These are phyloP conservation scores for Cladosporium austrohemisphaericum DNA, from an alignment of 2,329 filamentous ascomycete genomes.

Conservation along the genomic window DNA sequence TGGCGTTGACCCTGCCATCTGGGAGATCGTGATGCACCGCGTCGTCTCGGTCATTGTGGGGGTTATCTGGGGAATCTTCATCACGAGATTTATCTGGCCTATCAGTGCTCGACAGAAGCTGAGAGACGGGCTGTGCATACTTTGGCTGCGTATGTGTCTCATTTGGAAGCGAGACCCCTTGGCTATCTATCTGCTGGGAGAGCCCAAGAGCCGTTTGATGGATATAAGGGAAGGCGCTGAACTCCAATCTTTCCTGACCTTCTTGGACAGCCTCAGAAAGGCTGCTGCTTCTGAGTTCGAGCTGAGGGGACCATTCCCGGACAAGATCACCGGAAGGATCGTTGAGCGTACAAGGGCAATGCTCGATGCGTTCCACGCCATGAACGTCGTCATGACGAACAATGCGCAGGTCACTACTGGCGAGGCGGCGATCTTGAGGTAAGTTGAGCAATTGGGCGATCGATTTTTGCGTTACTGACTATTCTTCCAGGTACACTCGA, in stretches of 20 bases:
- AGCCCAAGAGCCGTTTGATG: slow-evolving; percentile 60
- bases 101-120: slow-evolving; percentile 86
- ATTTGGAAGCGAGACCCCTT: slow-evolving; percentile 95
- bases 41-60: slow-evolving; percentile 81
- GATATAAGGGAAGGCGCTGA: slow-evolving; percentile 82
- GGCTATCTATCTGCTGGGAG: slow-evolving; percentile 57
- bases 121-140: slow-evolving; percentile 80
- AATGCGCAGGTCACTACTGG: slow-evolving; percentile 71
- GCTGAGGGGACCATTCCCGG: slow-evolving; percentile 80
- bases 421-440: slow-evolving; percentile 69
- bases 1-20: slow-evolving; percentile 76
- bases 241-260: slow-evolving; percentile 72
- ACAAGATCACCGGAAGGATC: slow-evolving; percentile 67
- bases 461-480: not conserved
- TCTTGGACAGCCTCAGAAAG: slow-evolving; percentile 67
- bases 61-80: slow-evolving; percentile 85
- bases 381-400: slow-evolving; percentile 87
- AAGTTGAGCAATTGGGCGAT: no score
- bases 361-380: slow-evolving; percentile 90
- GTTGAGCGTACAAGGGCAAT: slow-evolving; percentile 77
- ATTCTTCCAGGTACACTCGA: slow-evolving; percentile 59
- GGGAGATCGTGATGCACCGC: slow-evolving; percentile 82
- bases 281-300: slow-evolving; percentile 84
- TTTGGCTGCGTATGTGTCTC: slow-evolving; percentile 91
- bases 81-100: slow-evolving; percentile 88